Evolutionary conservation across 768 basidiomycete genomes (phyloP).

Genomic region (Lactarius tabidus): DNA sequence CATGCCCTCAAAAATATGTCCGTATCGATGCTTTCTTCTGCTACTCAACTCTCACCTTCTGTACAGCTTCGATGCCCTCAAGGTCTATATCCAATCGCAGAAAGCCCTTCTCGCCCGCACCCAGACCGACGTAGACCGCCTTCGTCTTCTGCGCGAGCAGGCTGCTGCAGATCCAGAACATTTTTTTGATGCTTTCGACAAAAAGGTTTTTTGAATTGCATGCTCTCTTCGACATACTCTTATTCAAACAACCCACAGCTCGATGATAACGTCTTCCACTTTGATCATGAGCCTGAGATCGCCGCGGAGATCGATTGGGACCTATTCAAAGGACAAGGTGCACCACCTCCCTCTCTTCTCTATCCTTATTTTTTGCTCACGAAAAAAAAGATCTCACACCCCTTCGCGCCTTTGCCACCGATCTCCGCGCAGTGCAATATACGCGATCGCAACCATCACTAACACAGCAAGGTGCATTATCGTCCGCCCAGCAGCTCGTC

Average conservation of each 20-base stretch:
- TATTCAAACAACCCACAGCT: slow-evolving; percentile 30
- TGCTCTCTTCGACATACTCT: slow-evolving; percentile 20
- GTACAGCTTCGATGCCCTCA: slow-evolving; percentile 58
- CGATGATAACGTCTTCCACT: slow-evolving; percentile 32
- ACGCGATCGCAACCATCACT: slow-evolving; percentile 39
- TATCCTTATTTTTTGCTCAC: neutral
- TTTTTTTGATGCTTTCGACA: slow-evolving; percentile 33
- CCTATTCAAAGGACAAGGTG: slow-evolving; percentile 54
- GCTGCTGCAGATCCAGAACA: slow-evolving; percentile 35
- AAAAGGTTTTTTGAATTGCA: slow-evolving; percentile 37
- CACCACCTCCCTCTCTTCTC: slow-evolving; percentile 21
- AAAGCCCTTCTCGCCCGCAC: slow-evolving; percentile 54
- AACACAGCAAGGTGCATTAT: slow-evolving; percentile 44
- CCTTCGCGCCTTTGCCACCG: slow-evolving; percentile 45
- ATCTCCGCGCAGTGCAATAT: slow-evolving; percentile 35
- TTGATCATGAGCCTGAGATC: slow-evolving; percentile 46
- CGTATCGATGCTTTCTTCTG: neutral
- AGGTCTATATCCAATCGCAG: slow-evolving; percentile 60
- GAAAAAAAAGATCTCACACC: slow-evolving; percentile 47
- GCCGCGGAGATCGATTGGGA: slow-evolving; percentile 57
- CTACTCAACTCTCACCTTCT: neutral
- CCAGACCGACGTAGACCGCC: slow-evolving; percentile 55
- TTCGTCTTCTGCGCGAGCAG: slow-evolving; percentile 44
- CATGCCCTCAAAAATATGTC: slow-evolving; percentile 6
- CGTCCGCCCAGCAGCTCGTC: slow-evolving; percentile 56